These are phyloP conservation scores for Colletotrichum trifolii DNA, from an alignment of 2,329 filamentous ascomycete genomes.

Conservation along the genomic window DNA sequence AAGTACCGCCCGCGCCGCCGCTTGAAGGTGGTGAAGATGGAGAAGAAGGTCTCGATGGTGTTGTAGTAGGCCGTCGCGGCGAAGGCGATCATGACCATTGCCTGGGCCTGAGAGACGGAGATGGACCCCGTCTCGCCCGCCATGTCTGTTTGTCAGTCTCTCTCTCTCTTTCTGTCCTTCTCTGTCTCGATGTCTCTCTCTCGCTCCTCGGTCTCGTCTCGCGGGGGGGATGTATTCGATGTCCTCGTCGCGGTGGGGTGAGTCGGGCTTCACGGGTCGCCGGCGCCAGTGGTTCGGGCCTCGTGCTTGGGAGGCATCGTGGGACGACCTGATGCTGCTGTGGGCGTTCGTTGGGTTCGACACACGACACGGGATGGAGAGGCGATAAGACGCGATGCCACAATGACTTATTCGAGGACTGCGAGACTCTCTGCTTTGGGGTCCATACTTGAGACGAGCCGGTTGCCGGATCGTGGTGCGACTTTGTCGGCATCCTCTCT, in stretches of 20 bases:
- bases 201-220: too few relatives aligned
- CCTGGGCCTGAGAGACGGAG: slow-evolving; percentile 30
- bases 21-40: slow-evolving; percentile 40
- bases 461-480: not conserved
- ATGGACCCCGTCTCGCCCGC: slow-evolving; percentile 31
- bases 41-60: slow-evolving; percentile 38
- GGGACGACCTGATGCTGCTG: not conserved
- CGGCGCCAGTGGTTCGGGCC: slow-evolving; percentile 10
- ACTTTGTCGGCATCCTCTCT: not conserved
- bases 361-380: slow-evolving; percentile 23
- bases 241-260: not conserved
- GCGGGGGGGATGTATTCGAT: too few relatives aligned
- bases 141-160: slow-evolving; percentile 11
- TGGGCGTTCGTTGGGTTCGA: not conserved
- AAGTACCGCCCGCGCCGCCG: slow-evolving; percentile 38
- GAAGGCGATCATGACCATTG: slow-evolving; percentile 48
- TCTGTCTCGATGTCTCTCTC: not conserved
- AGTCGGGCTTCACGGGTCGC: slow-evolving; percentile 4
- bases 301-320: slow-evolving; percentile 19
- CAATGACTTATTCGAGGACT: too few relatives aligned
- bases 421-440: not conserved
- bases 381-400: slow-evolving; percentile 2
- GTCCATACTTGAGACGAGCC: slow-evolving; percentile 18
- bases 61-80: slow-evolving; percentile 42
- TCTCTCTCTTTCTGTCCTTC: not conserved